Conservation (phyloP, 441 rosid species). For the Gossypium davidsonii region DNA sequence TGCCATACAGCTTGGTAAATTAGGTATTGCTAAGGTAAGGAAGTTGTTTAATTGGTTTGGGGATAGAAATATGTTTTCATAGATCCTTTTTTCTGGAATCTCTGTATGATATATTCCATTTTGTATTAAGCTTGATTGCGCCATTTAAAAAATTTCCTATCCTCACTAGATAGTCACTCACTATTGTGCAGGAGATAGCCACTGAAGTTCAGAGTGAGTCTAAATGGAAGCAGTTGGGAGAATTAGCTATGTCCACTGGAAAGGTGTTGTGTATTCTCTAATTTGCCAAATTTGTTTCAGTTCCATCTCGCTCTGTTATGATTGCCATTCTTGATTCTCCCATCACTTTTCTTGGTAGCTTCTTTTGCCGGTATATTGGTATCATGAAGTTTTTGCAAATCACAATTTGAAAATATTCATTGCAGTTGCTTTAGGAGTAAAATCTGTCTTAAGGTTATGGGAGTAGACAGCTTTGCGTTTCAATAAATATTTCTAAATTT, state of each 20-base stretch:
- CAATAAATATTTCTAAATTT: not conserved
- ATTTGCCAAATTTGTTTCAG: not conserved
- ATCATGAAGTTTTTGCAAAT: not conserved
- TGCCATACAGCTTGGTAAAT: conserved; percentile 89
- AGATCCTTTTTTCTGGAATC: conserved; percentile 5
- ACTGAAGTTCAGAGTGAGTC: conserved; percentile 78
- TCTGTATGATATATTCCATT: not conserved
- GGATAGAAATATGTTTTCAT: not conserved
- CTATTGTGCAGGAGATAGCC: conserved; percentile 66
- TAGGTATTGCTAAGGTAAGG: conserved; percentile 82
- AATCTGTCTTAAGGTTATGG: not conserved
- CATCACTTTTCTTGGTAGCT: not conserved
- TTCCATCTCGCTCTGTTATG: not conserved
- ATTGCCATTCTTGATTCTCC: not conserved
- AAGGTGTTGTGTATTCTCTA: conserved; percentile 43
- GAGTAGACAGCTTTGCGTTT: not conserved
- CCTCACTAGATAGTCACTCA: not conserved
- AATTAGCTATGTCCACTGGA: conserved; percentile 92
- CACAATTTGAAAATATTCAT: not conserved
- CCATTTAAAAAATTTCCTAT: not conserved
- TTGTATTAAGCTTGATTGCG: not conserved
- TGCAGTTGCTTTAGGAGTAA: not conserved
- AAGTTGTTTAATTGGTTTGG: not conserved
- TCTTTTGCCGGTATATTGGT: not conserved
- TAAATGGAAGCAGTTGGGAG: conserved; percentile 98